Evolutionary conservation across 345 rosid genomes (phyloP).

Genomic region (Microcos paniculata): DNA sequence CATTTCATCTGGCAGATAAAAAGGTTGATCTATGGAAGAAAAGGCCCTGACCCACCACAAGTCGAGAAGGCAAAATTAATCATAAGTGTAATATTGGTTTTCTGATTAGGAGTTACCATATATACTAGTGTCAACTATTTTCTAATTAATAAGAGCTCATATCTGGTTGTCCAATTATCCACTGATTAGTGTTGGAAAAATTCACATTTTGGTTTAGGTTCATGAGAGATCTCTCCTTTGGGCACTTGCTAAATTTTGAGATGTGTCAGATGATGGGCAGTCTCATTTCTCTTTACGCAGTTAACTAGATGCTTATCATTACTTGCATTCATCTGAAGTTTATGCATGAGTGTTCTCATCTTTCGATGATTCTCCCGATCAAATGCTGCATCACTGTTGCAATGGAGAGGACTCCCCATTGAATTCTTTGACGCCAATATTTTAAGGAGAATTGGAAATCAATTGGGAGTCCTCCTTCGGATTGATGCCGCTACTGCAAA

Average conservation of each 20-base stretch:
- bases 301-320: not conserved
- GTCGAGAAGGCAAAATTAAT: slow-evolving; percentile 24
- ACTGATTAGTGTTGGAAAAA: not conserved
- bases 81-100: slow-evolving; percentile 23
- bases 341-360: not conserved
- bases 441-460: too few relatives aligned
- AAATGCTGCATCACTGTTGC: slow-evolving; percentile 3
- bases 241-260: slow-evolving; percentile 27
- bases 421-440: too few relatives aligned
- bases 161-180: slow-evolving; percentile 4
- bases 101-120: not conserved
- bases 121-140: not conserved
- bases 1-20: slow-evolving; percentile 24
- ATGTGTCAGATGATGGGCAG: slow-evolving; percentile 23
- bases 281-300: not conserved
- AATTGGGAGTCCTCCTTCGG: too few relatives aligned
- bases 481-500: too few relatives aligned
- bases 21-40: slow-evolving; percentile 15
- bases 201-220: slow-evolving; percentile 24
- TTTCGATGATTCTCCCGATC: slow-evolving; percentile 8
- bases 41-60: slow-evolving; percentile 14
- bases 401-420: not conserved
- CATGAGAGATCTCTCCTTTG: slow-evolving; percentile 26
- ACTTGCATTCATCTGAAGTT: not conserved
- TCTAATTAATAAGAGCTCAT: slow-evolving; percentile 5